Evolutionary conservation across 805 yeast species (phyloP), one percentile per base, ranked within the genome.

Genomic region (Candida sonorensis): DNA sequence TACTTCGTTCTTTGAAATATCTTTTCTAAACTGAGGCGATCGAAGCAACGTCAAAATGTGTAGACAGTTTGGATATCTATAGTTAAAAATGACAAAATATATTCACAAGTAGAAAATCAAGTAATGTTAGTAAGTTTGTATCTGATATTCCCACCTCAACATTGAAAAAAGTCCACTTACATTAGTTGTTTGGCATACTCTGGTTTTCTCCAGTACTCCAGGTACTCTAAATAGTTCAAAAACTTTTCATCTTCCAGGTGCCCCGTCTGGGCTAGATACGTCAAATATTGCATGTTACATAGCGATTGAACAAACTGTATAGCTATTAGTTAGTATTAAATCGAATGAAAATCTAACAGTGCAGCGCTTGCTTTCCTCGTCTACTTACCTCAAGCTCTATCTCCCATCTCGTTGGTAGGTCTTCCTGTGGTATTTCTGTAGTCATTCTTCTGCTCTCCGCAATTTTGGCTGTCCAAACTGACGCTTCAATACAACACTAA

Each of bases 251-350:
- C 80, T 45, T 81, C 79, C 10, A 88, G 63, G 50, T 77, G 77
- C 36, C 78, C 77, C 44, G 78, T 82, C 56, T 88, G 96, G 3
- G 96, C 95, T 17, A 90, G 65, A 48, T 76, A 87, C 42, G 85
- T 79, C 35, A 90, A 67, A 51, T 88, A 90, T 54, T 81, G 95
- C 27, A 90, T 77, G 55, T 90, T 92, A 3, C 95, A 85, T 21
- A 90, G 66, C 11, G 95, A 80, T 59, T 90, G 97, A 3, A 90
- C 94, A 59, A 90, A 90, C 72, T 83, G 36, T 10, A n/a, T n/a
- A n/a, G n/a, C n/a, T n/a, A n/a, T n/a, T n/a, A n/a, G n/a, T n/a
- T n/a, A n/a, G n/a, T n/a, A 8, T 15, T 18, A 7, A 18, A 18
- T 18, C 2, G 9, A 20, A 18, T 26, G 7, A 5, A 9, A 13